phyloP scores from a whole-genome alignment of 176 grass and related monocot genomes.

The Cenchrus fungigraminus region DNA sequence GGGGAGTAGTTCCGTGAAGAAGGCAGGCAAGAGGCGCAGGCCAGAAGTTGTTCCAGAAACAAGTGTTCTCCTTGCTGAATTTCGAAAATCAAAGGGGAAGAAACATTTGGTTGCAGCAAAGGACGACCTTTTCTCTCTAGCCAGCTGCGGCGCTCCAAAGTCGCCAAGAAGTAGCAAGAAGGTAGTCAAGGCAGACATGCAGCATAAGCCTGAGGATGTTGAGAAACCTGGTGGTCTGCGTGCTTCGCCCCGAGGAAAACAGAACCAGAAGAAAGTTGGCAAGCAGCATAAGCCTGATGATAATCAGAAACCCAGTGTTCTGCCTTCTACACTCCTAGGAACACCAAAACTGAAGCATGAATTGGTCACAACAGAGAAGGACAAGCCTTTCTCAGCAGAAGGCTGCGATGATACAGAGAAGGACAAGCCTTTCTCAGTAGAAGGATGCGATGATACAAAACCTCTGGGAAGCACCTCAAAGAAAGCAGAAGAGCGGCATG shows the following conservation, averaged over 20 bases:
- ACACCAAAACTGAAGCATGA: background rate
- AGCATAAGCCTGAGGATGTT: conserved; percentile 21
- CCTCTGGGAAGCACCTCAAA: background rate
- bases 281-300: conserved; percentile 3
- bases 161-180: background rate
- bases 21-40: conserved; percentile 24
- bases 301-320: conserved; percentile 22
- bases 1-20: conserved; percentile 32
- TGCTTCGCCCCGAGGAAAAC: background rate
- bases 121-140: conserved; percentile 17
- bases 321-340: background rate
- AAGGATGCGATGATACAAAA: background rate
- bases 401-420: background rate
- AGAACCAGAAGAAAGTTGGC: conserved; percentile 4
- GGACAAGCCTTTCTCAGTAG: background rate
- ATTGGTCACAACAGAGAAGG: background rate
- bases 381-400: background rate
- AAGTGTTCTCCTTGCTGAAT: background rate
- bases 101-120: conserved; percentile 23
- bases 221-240: conserved; percentile 4
- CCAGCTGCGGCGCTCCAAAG: background rate
- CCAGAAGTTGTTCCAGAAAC: conserved; percentile 1
- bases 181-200: background rate
- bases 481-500: background rate
- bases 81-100: conserved; percentile 17